A percentile compares a stretch with the other conserved stretches of the same genome.
phyloP scores from a whole-genome alignment of 306 rosid genomes.

The Malus sieversii region DNA sequence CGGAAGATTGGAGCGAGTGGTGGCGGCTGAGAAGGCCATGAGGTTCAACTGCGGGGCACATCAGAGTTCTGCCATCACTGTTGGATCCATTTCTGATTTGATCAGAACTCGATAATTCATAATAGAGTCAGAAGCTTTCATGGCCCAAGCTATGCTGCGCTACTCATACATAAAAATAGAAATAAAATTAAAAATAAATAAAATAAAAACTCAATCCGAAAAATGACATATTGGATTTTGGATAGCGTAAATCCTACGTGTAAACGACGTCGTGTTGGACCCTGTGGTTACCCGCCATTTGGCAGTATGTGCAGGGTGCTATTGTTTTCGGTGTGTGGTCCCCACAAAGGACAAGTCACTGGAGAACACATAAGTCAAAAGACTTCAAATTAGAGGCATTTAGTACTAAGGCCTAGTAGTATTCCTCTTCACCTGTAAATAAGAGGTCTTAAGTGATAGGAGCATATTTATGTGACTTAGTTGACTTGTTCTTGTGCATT shows the following conservation, averaged over 20 bases:
- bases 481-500: too few relatives aligned
- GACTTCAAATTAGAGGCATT: too few relatives aligned
- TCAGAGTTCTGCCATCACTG: conserved; percentile 9
- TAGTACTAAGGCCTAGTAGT: too few relatives aligned
- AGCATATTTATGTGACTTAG: too few relatives aligned
- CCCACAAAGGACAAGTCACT: too few relatives aligned
- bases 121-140: neutral
- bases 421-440: too few relatives aligned
- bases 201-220: neutral
- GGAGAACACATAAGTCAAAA: too few relatives aligned
- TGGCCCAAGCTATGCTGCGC: neutral
- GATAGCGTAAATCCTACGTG: neutral
- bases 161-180: neutral
- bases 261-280: neutral
- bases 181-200: neutral
- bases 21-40: conserved; percentile 56
- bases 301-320: too few relatives aligned
- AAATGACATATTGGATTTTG: neutral
- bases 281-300: too few relatives aligned
- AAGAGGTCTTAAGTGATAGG: too few relatives aligned
- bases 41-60: conserved; percentile 13
- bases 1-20: conserved; percentile 33
- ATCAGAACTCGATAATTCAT: too few relatives aligned
- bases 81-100: neutral
- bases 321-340: too few relatives aligned